Conservation (phyloP, 2,329 filamentous ascomycete genomes). For the Talaromyces pinophilus region DNA sequence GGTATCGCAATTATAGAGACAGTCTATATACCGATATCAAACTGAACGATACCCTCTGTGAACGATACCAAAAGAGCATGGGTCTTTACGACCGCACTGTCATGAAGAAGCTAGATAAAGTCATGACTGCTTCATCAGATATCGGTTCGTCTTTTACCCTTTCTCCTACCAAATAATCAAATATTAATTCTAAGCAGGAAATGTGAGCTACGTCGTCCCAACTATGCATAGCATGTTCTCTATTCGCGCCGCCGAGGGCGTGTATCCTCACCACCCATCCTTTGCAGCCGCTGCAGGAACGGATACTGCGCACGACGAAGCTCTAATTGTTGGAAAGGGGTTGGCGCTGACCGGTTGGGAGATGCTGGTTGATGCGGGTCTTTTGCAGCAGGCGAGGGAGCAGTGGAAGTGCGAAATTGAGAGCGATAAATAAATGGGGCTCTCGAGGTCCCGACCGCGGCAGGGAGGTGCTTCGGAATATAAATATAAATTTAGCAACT, state of each 20-base stretch:
- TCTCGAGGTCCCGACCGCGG: not conserved
- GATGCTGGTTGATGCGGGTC: conserved; percentile 30
- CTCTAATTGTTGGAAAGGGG: conserved; percentile 50
- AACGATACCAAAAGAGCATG: conserved; percentile 51
- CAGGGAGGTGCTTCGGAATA: not conserved
- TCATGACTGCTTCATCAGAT: conserved; percentile 50
- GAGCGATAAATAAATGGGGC: not conserved
- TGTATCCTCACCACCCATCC: conserved; percentile 40
- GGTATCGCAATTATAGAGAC: not conserved
- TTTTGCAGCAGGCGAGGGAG: conserved; percentile 30
- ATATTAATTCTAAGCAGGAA: conserved; percentile 38
- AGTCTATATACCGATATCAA: conserved; percentile 49
- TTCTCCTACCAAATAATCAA: not conserved
- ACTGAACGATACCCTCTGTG: conserved; percentile 49
- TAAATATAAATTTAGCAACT: not conserved
- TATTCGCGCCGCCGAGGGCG: conserved; percentile 43
- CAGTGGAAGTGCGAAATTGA: conserved; percentile 30
- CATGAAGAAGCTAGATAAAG: conserved; percentile 40
- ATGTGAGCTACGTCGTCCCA: conserved; percentile 52
- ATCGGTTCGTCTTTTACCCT: conserved; percentile 37
- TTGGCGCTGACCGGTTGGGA: conserved; percentile 45
- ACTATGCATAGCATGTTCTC: conserved; percentile 53
- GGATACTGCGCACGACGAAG: conserved; percentile 44
- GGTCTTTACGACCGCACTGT: conserved; percentile 30
- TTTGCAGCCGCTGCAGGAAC: conserved; percentile 51